Base-by-base conservation (phyloP, 768 basidiomycete species). In the Auriscalpium microsporum region DNA sequence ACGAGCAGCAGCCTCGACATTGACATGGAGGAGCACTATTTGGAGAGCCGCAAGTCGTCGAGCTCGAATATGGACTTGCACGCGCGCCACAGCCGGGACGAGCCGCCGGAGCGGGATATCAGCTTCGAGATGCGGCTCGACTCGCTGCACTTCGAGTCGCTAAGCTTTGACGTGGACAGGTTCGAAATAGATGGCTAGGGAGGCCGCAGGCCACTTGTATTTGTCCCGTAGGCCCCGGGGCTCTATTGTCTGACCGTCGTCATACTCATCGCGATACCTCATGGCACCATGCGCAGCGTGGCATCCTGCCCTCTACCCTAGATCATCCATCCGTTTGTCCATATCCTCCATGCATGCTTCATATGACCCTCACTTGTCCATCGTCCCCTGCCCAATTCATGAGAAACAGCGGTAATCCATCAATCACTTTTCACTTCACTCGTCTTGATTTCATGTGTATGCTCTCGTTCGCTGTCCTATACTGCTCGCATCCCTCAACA, bases 71-170 rank as follows among this genome's bases (percentile, higher is more conserved):
- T 21, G 46, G 53, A 50, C 42, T 0, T 19, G 36, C 28, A 28
- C 28, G 7, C 28, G 28, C 28, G 28, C 28, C 13, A 37, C 48
- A 47, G 16, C 53, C 47, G 52, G 13, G 35, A 23, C 36, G 10
- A 33, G 8, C 23, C 16, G 14, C 51, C 46, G 16, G 54, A 52
- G 38, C 68, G 63, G 36, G 78, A 84, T 50, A 57, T 69, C 58
- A 78, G 76, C 58, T 69, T 83, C 50, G 83, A 88, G 71, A 81
- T 86, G 83, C 73, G 70, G 38, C 78, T 88, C 13, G 83, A 86
- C 63, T 86, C 86, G 35, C 71, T 88, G 53, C 84, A 86, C 64
- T 88, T 88, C 64, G 86, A 88, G 59, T 73, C 78, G 1, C 61
- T 88, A 46, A 84, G 82, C 52, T 84, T 88, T 54, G 83, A 88